Base-by-base conservation (phyloP, 345 rosid species). In the Gossypium anomalum region DNA sequence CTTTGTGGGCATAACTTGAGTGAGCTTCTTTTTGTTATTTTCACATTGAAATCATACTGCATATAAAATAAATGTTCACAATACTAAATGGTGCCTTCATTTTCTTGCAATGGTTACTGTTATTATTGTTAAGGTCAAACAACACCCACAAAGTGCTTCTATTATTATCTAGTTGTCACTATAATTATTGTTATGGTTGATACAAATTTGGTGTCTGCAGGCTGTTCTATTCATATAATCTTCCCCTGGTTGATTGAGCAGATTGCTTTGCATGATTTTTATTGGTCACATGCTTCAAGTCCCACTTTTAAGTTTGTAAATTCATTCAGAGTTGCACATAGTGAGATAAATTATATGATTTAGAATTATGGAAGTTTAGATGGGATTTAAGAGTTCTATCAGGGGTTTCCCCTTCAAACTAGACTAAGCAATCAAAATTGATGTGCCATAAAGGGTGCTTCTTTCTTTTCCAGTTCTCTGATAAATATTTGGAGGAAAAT, bases 1-100 rank as follows among this genome's bases (percentile, higher is more conserved):
- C 77, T 68, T 84, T 70, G 34, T 79, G 74, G 81, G 70, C 80
- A 70, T 86, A 60, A 78, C 63, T 80, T 81, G 76, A 78, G 75
- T 67, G 79, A 80, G 85, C 81, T 75, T 74, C 84, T 74, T 80
- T 53, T 73, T 81, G 68, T 74, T 64, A 76, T 56, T 68, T 68
- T 44, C 51, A 60, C 43, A 65, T 75, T 67, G 13, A 69, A 20
- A 29, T 63, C 20, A 71, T 41, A 58, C 49, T 61, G 55, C 23
- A 22, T 47, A 4, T 67, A 64, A 78, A 43, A 47, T 22, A 78
- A 29, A 47, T 22, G 14, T 27, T 76, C 52, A 72, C 65, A 60
- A n/a, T 34, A 66, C 55, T 44, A 11, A 29, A 38, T 52, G 45
- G 23, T 27, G 22, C 25, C 2, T 49, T 12, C 2, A 16, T 70